These are phyloP conservation scores for Exsudoporus floridanus DNA, from an alignment of 1,284 basidiomycete species.

Conservation along the genomic window DNA sequence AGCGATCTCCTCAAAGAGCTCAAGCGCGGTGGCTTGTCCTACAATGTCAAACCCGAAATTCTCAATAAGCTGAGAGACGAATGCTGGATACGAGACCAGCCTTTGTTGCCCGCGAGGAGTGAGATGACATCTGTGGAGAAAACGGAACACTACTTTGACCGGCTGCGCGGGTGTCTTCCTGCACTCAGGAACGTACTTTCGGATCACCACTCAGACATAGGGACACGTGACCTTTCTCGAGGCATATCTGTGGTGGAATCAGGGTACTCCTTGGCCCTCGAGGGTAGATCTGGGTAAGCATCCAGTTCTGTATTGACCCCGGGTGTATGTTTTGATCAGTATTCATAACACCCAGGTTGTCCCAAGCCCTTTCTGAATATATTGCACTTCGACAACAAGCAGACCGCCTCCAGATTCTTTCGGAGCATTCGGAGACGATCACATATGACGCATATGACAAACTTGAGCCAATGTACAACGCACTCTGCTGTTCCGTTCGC, in stretches of 20 bases:
- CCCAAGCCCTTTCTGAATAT: constrained; percentile 27
- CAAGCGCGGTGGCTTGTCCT: constrained; percentile 76
- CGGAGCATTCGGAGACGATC: constrained; percentile 24
- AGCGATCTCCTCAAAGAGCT: constrained; percentile 90
- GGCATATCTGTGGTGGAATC: constrained; percentile 83
- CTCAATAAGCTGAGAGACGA: constrained; percentile 62
- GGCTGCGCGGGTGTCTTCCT: constrained; percentile 69
- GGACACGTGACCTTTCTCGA: constrained; percentile 82
- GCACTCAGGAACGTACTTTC: constrained; percentile 64
- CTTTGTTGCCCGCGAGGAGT: constrained; percentile 38
- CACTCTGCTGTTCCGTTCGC: constrained; percentile 31
- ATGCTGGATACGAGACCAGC: constrained; percentile 70
- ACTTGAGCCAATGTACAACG: constrained; percentile 29
- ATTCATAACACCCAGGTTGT: constrained; percentile 37
- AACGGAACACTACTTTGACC: constrained; percentile 71
- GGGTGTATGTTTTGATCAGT: neutral
- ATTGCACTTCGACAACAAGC: constrained; percentile 14
- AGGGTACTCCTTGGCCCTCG: constrained; percentile 63
- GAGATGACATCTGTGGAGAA: constrained; percentile 34
- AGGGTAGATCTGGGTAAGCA: constrained; percentile 46
- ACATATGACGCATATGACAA: constrained; percentile 11
- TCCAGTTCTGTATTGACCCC: neutral
- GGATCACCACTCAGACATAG: constrained; percentile 79
- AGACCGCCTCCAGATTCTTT: constrained; percentile 23
- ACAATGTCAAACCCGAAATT: constrained; percentile 71